A percentile compares a stretch with the other conserved stretches of the same genome.
phyloP scores from a whole-genome alignment of 768 basidiomycete genomes.

The Mycena rebaudengoi region DNA sequence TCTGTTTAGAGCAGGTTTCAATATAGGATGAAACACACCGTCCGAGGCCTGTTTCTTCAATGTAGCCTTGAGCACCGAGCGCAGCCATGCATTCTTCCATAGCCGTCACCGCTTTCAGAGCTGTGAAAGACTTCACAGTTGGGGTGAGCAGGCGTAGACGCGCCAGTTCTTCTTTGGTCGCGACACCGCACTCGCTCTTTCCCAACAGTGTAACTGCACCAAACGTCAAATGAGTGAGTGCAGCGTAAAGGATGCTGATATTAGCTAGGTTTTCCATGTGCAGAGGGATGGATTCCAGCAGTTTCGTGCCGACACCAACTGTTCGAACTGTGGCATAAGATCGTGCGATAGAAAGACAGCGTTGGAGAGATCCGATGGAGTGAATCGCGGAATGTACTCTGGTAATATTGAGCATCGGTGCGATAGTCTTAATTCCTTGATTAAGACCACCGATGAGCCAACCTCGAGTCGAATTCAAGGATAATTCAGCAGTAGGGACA shows the following conservation, averaged over 20 bases:
- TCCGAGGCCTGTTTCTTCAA: constrained; percentile 81
- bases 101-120: constrained; percentile 66
- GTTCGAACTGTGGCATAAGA: constrained; percentile 67
- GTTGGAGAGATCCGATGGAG: constrained; percentile 63
- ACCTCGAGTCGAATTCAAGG: constrained; percentile 61
- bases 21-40: constrained; percentile 39
- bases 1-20: background rate
- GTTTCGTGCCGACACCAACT: constrained; percentile 56
- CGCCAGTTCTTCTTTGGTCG: constrained; percentile 55
- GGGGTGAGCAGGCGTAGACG: constrained; percentile 73
- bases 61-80: constrained; percentile 81
- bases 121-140: constrained; percentile 71
- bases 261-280: constrained; percentile 74
- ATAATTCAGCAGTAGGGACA: constrained; percentile 79
- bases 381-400: constrained; percentile 72
- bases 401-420: constrained; percentile 79
- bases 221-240: constrained; percentile 69
- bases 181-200: constrained; percentile 63
- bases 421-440: constrained; percentile 71
- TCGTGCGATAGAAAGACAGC: constrained; percentile 69
- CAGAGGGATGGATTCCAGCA: constrained; percentile 63
- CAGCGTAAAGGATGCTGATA: constrained; percentile 69
- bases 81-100: constrained; percentile 80
- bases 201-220: constrained; percentile 67
- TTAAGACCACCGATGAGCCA: constrained; percentile 67